phyloP scores from a whole-genome alignment of 495 filamentous ascomycete species.

The Annulohypoxylon nitens region DNA sequence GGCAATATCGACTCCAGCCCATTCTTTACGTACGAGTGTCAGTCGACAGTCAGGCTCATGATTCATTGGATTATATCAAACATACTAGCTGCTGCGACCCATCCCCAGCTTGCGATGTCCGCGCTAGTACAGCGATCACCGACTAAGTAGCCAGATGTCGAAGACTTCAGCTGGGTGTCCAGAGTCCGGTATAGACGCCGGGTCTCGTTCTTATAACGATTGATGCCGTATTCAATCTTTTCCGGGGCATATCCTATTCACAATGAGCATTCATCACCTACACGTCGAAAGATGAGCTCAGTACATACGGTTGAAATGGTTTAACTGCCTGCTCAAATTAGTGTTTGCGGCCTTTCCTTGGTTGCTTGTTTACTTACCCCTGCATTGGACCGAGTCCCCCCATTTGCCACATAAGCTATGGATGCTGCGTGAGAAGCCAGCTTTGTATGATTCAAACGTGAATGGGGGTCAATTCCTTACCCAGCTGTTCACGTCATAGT shows the following conservation, averaged over 20 bases:
- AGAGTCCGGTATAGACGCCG: slow-evolving; percentile 84
- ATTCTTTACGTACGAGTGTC: slow-evolving; percentile 58
- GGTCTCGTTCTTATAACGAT: slow-evolving; percentile 85
- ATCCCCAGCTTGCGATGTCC: slow-evolving; percentile 85
- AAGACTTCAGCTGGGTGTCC: slow-evolving; percentile 75
- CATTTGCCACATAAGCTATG: slow-evolving; percentile 64
- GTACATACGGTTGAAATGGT: slow-evolving; percentile 79
- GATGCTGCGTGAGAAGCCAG: slow-evolving; percentile 4
- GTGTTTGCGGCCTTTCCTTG: background rate
- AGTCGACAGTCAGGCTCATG: background rate
- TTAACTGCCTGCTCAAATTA: slow-evolving; percentile 67
- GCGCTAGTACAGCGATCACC: slow-evolving; percentile 86
- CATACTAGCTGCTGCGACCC: slow-evolving; percentile 67
- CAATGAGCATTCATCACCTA: slow-evolving; percentile 15
- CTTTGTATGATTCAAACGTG: background rate
- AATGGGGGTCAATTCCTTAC: slow-evolving; percentile 43
- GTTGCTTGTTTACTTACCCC: slow-evolving; percentile 58
- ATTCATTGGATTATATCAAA: background rate
- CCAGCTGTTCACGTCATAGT: slow-evolving; percentile 86
- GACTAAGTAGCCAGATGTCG: slow-evolving; percentile 76
- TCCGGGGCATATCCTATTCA: slow-evolving; percentile 79
- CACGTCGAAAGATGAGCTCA: background rate
- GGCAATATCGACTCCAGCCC: slow-evolving; percentile 79
- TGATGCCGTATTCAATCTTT: slow-evolving; percentile 86
- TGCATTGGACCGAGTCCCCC: slow-evolving; percentile 94